These are phyloP conservation scores for Aspergillus sp. DNA, from an alignment of 2,329 filamentous ascomycete genomes.

Conservation along the genomic window DNA sequence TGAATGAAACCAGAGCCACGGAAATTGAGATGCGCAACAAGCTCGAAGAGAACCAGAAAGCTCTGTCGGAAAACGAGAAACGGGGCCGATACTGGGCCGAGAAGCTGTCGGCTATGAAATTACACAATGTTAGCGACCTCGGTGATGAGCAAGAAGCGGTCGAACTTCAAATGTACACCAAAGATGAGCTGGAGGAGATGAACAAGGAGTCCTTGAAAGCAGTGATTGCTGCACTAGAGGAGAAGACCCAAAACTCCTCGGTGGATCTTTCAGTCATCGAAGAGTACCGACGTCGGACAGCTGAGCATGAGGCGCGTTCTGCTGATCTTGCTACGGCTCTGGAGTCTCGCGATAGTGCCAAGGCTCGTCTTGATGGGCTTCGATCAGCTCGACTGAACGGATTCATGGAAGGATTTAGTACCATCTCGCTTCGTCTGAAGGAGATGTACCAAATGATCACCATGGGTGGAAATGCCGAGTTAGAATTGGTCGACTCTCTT, in stretches of 20 bases:
- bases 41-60: slow-evolving; percentile 92
- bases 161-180: slow-evolving; percentile 70
- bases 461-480: slow-evolving; percentile 96
- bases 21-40: slow-evolving; percentile 99
- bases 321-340: slow-evolving; percentile 79
- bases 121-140: slow-evolving; percentile 76
- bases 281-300: slow-evolving; percentile 80
- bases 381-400: slow-evolving; percentile 85
- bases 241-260: slow-evolving; percentile 75
- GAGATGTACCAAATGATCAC: slow-evolving; percentile 99
- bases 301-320: slow-evolving; percentile 76
- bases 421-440: slow-evolving; percentile 89
- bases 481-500: slow-evolving; percentile 91
- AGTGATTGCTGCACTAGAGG: slow-evolving; percentile 62
- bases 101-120: slow-evolving; percentile 74
- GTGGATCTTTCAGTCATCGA: slow-evolving; percentile 85
- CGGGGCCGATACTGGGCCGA: slow-evolving; percentile 81
- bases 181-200: slow-evolving; percentile 61
- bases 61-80: slow-evolving; percentile 78
- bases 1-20: slow-evolving; percentile 81
- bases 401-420: slow-evolving; percentile 97
- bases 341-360: slow-evolving; percentile 73
- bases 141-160: slow-evolving; percentile 47
- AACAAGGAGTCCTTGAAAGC: slow-evolving; percentile 59
- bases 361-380: slow-evolving; percentile 88